Conservation (phyloP, 345 rosid species). For the Geranium brycei region DNA sequence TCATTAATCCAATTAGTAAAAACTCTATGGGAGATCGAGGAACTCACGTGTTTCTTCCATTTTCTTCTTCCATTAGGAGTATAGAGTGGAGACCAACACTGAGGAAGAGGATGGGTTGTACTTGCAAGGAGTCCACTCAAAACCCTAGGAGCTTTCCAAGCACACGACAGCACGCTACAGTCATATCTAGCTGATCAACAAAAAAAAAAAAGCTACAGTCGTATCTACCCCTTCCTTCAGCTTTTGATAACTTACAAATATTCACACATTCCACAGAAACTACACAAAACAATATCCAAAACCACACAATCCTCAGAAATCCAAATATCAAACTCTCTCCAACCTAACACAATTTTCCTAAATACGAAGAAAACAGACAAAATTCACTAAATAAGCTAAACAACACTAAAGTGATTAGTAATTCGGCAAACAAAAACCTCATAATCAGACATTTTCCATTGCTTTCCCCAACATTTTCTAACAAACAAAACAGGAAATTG, state of each 20-base stretch:
- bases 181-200: too few relatives aligned
- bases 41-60: slow-evolving; percentile 36
- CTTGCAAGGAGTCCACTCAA: slow-evolving; percentile 78
- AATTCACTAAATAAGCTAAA: too few relatives aligned
- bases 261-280: slow-evolving; percentile 81
- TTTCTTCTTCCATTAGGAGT: slow-evolving; percentile 35
- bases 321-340: too few relatives aligned
- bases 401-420: too few relatives aligned
- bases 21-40: background rate
- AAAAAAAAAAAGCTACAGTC: too few relatives aligned
- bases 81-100: slow-evolving; percentile 27
- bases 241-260: slow-evolving; percentile 63
- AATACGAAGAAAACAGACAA: too few relatives aligned
- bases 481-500: slow-evolving; percentile 4
- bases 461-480: slow-evolving; percentile 9
- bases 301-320: too few relatives aligned
- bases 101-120: slow-evolving; percentile 47
- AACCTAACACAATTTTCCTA: too few relatives aligned
- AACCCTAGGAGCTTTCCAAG: slow-evolving; percentile 82
- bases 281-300: slow-evolving; percentile 15
- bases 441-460: slow-evolving; percentile 6
- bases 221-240: slow-evolving; percentile 53
- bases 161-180: slow-evolving; percentile 69
- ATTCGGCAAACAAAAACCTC: too few relatives aligned
- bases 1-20: background rate